Conservation (phyloP, 345 rosid species). For the Aquilaria sinensis region DNA sequence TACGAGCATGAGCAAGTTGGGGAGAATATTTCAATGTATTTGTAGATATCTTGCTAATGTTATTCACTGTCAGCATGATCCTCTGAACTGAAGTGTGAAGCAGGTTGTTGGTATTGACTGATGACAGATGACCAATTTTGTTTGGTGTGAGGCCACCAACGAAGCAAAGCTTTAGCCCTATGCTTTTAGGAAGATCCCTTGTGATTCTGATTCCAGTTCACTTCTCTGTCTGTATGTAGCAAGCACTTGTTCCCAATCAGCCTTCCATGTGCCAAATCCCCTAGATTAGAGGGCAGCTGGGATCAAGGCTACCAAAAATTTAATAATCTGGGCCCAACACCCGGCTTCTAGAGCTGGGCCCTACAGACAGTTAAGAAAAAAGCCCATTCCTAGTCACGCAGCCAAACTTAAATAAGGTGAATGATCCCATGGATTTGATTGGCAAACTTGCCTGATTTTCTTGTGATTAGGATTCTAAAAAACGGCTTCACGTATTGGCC, state of each 20-base stretch:
- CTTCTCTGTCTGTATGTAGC: background rate
- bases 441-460: background rate
- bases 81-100: background rate
- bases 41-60: too few species aligned
- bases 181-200: background rate
- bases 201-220: background rate
- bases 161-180: constrained; percentile 5
- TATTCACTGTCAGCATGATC: constrained; percentile 16
- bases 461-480: background rate
- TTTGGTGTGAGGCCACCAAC: constrained; percentile 8
- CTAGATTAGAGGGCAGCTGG: constrained; percentile 1
- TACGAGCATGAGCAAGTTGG: too few species aligned
- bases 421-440: background rate
- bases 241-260: background rate
- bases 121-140: background rate
- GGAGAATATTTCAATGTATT: too few species aligned
- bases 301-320: constrained; percentile 5
- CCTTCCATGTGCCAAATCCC: constrained; percentile 8
- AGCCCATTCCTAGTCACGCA: constrained; percentile 12
- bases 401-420: background rate
- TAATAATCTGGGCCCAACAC: constrained; percentile 9
- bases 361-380: constrained; percentile 11
- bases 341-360: constrained; percentile 9
- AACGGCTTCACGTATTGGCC: background rate
- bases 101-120: constrained; percentile 18